Evolutionary conservation across 371 early-diverging fungal genomes (phyloP), one percentile per base, ranked within the genome.

Genomic region (Batkoa obscura): DNA sequence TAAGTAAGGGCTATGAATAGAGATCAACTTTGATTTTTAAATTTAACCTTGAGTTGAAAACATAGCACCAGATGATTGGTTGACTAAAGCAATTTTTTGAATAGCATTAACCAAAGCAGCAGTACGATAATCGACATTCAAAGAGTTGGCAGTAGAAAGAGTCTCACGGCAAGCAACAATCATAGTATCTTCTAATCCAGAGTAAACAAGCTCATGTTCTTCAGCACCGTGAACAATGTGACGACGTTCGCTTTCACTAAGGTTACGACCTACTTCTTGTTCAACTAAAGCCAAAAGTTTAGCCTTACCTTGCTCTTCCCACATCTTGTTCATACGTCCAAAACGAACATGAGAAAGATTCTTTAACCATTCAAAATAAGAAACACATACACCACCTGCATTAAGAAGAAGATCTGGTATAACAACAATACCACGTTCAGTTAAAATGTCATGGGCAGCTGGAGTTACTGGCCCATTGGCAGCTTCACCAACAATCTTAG

Each of bases 121-220:
- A 15, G 87, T 84, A 59, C 89, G 76, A 66, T 79, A 87, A 60
- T 90, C 89, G 42, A 78, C 74, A 36, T 79, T 74, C 74, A 33
- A 8, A 23, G 6, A 32, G 13, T 56, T 48, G 15, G 46, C 56
- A 33, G 55, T 55, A 43, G 41, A 23, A 9, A 43, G n/a, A 8
- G 55, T 55, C n/a, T 55, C 55, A 12, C 30, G 41, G 78, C 75
- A 58, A 70, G 58, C 47, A 0, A 41, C 42, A 43, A 59, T 80
- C 87, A 90, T 88, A 56, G 90, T 88, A 62, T 89, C 90, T 59
- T 90, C 90, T 31, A 90, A 69, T 43, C 90, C 90, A 57, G 85
- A 84, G 72, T 88, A 90, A 33, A 90, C 87, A 30, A 90, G 74
- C 64, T 90, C 87, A 43, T 84, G 84, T 71, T 90, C 90, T 65